A percentile compares a stretch with the other conserved stretches of the same genome.
Evolutionary conservation across 2,329 filamentous ascomycete genomes (phyloP).

Genomic region (Fusarium sp.): DNA sequence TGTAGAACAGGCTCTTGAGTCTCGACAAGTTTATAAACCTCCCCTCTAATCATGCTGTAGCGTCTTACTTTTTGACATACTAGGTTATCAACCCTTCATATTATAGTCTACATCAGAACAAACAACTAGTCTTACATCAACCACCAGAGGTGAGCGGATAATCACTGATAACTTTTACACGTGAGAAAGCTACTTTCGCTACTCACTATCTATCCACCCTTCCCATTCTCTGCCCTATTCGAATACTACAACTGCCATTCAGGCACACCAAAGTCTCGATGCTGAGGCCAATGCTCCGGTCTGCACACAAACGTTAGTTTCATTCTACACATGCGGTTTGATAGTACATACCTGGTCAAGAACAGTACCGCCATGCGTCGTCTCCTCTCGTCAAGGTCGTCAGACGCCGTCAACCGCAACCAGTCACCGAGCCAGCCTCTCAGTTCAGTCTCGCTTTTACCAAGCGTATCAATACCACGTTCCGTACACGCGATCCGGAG

Average conservation of each 20-base stretch:
- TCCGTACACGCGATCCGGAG: conserved; percentile 76
- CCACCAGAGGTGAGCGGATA: conserved; percentile 8
- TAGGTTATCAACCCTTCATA: neutral
- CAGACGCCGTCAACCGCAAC: conserved; percentile 58
- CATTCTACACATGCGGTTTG: neutral
- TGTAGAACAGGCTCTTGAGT: no score
- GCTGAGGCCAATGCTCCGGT: conserved; percentile 55
- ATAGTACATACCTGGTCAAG: conserved; percentile 54
- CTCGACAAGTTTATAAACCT: no score
- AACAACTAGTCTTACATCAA: conserved; percentile 13
- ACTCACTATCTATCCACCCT: conserved; percentile 10
- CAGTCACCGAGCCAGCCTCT: conserved; percentile 58
- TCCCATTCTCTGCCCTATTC: conserved; percentile 6
- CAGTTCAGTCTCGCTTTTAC: conserved; percentile 68
- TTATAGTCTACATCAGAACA: neutral
- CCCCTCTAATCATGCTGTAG: no score
- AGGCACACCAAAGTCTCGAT: conserved; percentile 55
- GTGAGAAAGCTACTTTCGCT: conserved; percentile 15
- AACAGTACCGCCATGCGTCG: conserved; percentile 55
- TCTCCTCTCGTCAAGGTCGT: conserved; percentile 52
- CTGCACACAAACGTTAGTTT: conserved; percentile 42
- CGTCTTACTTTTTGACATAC: no score
- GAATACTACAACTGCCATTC: conserved; percentile 53
- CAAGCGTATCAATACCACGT: conserved; percentile 69
- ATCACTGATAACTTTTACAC: conserved; percentile 20